Evolutionary conservation across 805 yeast genomes (phyloP).

Genomic region (Clavispora carvajalis): DNA sequence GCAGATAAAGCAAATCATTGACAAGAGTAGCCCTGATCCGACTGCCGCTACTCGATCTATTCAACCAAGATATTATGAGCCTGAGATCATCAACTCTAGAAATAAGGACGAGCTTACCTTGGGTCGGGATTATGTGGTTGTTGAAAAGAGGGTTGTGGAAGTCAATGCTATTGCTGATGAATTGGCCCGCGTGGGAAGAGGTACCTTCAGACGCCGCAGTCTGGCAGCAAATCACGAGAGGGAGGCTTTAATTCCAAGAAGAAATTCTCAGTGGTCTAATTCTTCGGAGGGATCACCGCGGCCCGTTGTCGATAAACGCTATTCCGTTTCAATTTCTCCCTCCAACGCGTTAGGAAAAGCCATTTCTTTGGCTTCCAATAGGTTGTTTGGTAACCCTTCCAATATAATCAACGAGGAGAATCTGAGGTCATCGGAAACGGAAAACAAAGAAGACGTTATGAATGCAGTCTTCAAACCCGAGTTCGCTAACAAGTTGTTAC

Average conservation of each 20-base stretch:
- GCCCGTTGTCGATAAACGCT: conserved; percentile 59
- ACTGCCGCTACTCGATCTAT: conserved; percentile 23
- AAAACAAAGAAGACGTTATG: not conserved
- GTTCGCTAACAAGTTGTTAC: conserved; percentile 31
- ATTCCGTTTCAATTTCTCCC: conserved; percentile 70
- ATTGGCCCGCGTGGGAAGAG: conserved; percentile 57
- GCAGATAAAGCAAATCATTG: conserved; percentile 40
- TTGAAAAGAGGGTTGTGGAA: conserved; percentile 91
- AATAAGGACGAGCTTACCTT: conserved; percentile 43
- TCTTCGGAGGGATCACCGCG: conserved; percentile 50
- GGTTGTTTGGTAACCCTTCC: conserved; percentile 59
- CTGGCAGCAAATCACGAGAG: conserved; percentile 22
- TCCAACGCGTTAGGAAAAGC: conserved; percentile 88
- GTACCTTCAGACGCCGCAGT: conserved; percentile 41
- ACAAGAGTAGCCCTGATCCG: conserved; percentile 41
- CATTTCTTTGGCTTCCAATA: conserved; percentile 77
- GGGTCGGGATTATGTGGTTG: conserved; percentile 88
- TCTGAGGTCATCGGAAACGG: not conserved
- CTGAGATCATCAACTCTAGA: conserved; percentile 6
- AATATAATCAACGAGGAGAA: conserved; percentile 3
- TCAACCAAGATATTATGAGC: conserved; percentile 13
- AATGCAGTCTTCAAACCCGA: conserved; percentile 24
- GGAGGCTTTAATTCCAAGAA: conserved; percentile 16
- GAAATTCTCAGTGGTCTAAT: conserved; percentile 41
- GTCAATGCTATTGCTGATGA: conserved; percentile 95